phyloP scores from a whole-genome alignment of 177 flowering plant genomes.

The Vitis hybrid region DNA sequence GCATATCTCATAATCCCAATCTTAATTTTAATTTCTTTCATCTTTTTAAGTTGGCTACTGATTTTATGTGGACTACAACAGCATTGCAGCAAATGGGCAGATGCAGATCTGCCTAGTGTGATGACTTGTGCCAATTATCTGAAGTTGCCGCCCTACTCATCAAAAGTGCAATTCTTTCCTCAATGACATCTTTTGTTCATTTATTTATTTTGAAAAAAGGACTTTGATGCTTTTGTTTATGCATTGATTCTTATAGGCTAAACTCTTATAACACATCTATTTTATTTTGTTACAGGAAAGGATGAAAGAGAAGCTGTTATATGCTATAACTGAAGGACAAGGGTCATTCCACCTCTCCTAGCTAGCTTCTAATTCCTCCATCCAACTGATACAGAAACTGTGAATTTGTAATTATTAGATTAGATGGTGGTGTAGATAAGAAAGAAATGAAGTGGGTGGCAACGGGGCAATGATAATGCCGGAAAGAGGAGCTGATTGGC shows the following conservation, averaged over 20 bases:
- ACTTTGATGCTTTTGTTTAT: background rate
- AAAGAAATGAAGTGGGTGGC: constrained; percentile 2
- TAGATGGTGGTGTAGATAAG: constrained; percentile 23
- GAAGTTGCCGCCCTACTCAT: constrained; percentile 90
- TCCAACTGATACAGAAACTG: constrained; percentile 17
- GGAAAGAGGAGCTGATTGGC: constrained; percentile 20
- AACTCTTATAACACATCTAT: background rate
- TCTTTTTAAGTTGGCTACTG: background rate
- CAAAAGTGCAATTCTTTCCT: constrained; percentile 48
- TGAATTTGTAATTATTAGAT: constrained; percentile 48
- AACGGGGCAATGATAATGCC: constrained; percentile 4
- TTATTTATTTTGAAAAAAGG: background rate
- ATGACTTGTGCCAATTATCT: constrained; percentile 98
- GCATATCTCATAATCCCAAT: background rate
- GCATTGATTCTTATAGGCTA: background rate
- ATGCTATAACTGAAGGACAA: constrained; percentile 94
- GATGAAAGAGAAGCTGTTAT: constrained; percentile 83
- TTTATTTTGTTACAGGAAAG: constrained; percentile 58
- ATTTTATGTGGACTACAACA: constrained; percentile 25
- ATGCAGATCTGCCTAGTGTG: constrained; percentile 87
- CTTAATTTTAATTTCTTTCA: background rate
- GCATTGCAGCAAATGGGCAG: constrained; percentile 52
- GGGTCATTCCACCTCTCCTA: constrained; percentile 94
- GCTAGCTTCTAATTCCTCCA: constrained; percentile 5
- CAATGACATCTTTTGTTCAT: background rate